Conservation (phyloP, 495 filamentous ascomycete species). For the Penicillium samsonianum region DNA sequence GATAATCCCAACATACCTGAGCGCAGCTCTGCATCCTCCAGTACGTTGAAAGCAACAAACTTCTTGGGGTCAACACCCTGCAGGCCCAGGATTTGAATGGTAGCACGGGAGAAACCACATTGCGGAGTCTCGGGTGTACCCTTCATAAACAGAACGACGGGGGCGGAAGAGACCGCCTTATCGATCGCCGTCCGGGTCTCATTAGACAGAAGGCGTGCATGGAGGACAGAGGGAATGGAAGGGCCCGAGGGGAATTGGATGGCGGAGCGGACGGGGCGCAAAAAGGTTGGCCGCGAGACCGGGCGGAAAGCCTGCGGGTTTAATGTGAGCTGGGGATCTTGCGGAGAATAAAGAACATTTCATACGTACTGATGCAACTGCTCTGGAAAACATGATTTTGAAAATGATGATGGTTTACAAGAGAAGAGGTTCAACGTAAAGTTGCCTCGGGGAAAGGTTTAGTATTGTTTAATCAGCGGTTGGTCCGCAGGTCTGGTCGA, state of each 20-base stretch:
- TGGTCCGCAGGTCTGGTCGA: slow-evolving; percentile 6
- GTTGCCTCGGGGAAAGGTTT: slow-evolving; percentile 13
- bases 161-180: slow-evolving; percentile 77
- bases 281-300: slow-evolving; percentile 32
- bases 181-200: slow-evolving; percentile 80
- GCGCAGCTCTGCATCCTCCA: slow-evolving; percentile 86
- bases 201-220: slow-evolving; percentile 70
- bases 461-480: slow-evolving; percentile 16
- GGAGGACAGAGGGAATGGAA: slow-evolving; percentile 28
- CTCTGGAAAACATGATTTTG: slow-evolving; percentile 43
- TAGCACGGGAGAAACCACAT: slow-evolving; percentile 94
- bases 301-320: slow-evolving; percentile 39
- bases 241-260: slow-evolving; percentile 27
- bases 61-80: slow-evolving; percentile 97
- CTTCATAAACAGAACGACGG: slow-evolving; percentile 98
- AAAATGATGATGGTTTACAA: slow-evolving; percentile 1
- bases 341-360: not conserved
- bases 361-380: slow-evolving; percentile 35
- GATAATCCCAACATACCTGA: slow-evolving; percentile 60
- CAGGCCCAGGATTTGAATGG: slow-evolving; percentile 88
- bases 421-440: not conserved
- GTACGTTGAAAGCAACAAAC: slow-evolving; percentile 94
- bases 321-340: slow-evolving; percentile 5
- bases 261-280: slow-evolving; percentile 31
- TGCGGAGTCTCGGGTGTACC: slow-evolving; percentile 96